phyloP scores from a whole-genome alignment of 2,329 filamentous ascomycete genomes.

The Colletotrichum caudatum region DNA sequence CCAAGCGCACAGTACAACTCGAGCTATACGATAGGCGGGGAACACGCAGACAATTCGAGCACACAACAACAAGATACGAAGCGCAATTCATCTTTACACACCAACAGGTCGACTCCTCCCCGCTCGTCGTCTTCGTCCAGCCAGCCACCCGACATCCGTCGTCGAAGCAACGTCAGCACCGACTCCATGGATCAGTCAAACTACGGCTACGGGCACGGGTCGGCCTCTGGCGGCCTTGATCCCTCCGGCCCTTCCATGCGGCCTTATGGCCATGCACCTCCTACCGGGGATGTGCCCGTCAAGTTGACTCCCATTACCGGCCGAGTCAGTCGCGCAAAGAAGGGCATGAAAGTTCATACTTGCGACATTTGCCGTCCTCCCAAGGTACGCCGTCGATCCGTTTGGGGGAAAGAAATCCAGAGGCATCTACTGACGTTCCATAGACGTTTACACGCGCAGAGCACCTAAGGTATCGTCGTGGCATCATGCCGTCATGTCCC shows the following conservation, averaged over 20 bases:
- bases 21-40: constrained; percentile 56
- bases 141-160: constrained; percentile 46
- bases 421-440: constrained; percentile 11
- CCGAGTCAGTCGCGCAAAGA: constrained; percentile 69
- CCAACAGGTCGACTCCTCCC: constrained; percentile 48
- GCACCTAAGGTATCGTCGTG: constrained; percentile 64
- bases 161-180: constrained; percentile 60
- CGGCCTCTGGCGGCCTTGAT: constrained; percentile 44
- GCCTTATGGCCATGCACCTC: constrained; percentile 53
- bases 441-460: constrained; percentile 74
- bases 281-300: constrained; percentile 54
- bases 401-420: background rate
- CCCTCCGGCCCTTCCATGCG: constrained; percentile 53
- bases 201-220: constrained; percentile 43
- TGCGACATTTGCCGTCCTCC: constrained; percentile 65
- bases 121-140: constrained; percentile 44
- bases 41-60: constrained; percentile 48
- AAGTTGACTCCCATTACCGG: constrained; percentile 69
- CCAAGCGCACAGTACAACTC: constrained; percentile 51
- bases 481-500: background rate
- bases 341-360: constrained; percentile 68
- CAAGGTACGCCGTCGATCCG: constrained; percentile 56
- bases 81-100: constrained; percentile 51
- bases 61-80: constrained; percentile 52
- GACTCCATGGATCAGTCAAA: constrained; percentile 62